Conservation (phyloP, 148 eudicot species). For the Chenopodium berlandieri region DNA sequence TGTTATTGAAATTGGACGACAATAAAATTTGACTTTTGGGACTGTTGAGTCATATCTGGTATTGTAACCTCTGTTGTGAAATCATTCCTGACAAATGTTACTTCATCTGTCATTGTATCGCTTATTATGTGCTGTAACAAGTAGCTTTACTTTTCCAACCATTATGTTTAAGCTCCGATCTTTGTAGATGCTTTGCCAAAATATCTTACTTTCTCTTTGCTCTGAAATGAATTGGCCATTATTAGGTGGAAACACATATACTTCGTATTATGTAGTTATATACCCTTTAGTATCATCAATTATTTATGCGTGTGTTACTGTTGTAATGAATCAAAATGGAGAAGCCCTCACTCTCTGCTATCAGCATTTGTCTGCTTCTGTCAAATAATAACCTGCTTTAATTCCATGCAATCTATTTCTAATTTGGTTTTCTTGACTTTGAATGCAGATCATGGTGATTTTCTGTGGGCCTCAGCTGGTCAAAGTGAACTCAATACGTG, state of each 20-base stretch:
- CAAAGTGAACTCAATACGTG: conserved; percentile 58
- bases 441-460: conserved; percentile 64
- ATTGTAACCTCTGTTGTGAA: not conserved
- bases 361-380: not conserved
- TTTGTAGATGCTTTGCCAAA: not conserved
- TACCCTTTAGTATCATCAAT: not conserved
- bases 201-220: too few relatives aligned
- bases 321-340: not conserved
- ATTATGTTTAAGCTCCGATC: not conserved
- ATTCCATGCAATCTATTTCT: not conserved
- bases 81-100: not conserved
- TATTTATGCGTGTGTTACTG: not conserved
- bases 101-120: not conserved
- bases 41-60: not conserved
- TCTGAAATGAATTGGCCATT: too few relatives aligned
- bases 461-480: conserved; percentile 57
- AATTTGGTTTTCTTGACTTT: not conserved
- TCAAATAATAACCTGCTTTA: not conserved
- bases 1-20: not conserved
- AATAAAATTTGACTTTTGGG: not conserved
- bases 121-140: not conserved
- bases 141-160: not conserved
- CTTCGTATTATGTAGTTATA: not conserved
- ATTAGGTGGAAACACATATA: not conserved
- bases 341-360: not conserved